Base-by-base conservation (phyloP, 805 yeast species). In the Pichia rugopelliculosa region DNA sequence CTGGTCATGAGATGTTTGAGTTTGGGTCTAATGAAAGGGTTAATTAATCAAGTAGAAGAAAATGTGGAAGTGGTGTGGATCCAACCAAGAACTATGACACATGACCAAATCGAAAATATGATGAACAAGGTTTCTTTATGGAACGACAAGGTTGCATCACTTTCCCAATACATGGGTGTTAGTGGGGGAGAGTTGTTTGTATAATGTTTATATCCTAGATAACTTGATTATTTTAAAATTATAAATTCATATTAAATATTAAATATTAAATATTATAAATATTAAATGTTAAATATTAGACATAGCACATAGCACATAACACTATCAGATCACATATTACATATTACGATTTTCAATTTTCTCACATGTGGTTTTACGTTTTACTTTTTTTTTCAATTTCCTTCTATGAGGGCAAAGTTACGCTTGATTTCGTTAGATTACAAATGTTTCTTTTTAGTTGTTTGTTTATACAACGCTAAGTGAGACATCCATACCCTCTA, bases 61-160 rank as follows among this genome's bases (percentile, higher is more conserved):
- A 70, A 83, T 13, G 85, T 93, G 48, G 80, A 84, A 30, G 81
- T 93, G 42, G 80, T 85, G 24, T 93, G 99, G 99, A 83, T 91
- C 52, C 98, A 93, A 72, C 98, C 99, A 50, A 77, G 98, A 59
- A 87, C 89, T 47, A 83, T 93, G 75, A 87, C 87, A 59, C 73
- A 72, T 53, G 78, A 77, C 39, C 99, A 93, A 72, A 84, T 91
- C 49, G 76, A 73, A 48, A 74, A 74, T 39, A 87, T 93, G 85
- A 80, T 80, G 54, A 73, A 74, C 45, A 84, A 86, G 58, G 75
- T 93, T 60, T 72, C 73, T 24, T 74, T 72, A 44, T 93, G 99
- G 99, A 83, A 85, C 56, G 64, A 66, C 46, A 82, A 82, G 56
- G 97, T 91, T 23, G 73, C 74, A 36, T 72, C 72, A 30, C 73